A percentile compares a stretch with the other conserved stretches of the same genome.
Evolutionary conservation across 202 grass and related monocot genomes (phyloP).

Genomic region (Digitaria exilis): DNA sequence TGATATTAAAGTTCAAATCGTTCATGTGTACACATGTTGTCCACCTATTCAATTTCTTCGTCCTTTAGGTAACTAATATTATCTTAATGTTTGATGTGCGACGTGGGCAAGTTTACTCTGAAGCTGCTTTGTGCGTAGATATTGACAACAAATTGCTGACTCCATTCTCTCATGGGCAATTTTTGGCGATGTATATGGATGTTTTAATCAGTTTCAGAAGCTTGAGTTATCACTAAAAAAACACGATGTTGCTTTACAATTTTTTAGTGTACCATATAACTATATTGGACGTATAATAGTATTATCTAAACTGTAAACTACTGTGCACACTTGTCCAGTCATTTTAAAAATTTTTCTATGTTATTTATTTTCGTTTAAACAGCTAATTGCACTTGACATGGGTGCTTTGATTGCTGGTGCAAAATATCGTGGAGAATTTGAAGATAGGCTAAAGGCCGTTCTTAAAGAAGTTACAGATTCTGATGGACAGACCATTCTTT

Average conservation of each 20-base stretch:
- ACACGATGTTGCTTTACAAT: background rate
- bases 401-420: conserved; percentile 94
- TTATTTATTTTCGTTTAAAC: conserved; percentile 28
- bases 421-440: conserved; percentile 92
- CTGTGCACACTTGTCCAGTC: background rate
- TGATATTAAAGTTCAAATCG: background rate
- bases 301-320: background rate
- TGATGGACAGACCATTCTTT: conserved; percentile 87
- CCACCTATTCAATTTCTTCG: background rate
- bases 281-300: background rate
- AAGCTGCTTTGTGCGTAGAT: background rate
- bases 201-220: conserved; percentile 7
- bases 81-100: background rate
- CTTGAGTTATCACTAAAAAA: background rate
- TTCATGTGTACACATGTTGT: background rate
- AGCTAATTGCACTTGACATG: conserved; percentile 99
- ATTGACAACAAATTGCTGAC: background rate
- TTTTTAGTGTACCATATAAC: background rate
- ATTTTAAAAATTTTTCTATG: background rate
- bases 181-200: background rate
- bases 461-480: conserved; percentile 93
- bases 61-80: background rate
- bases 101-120: background rate
- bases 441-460: conserved; percentile 97
- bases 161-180: background rate